These are phyloP conservation scores for Hymenoscyphus fructigenus DNA, from an alignment of 2,329 filamentous ascomycete genomes.

Conservation along the genomic window DNA sequence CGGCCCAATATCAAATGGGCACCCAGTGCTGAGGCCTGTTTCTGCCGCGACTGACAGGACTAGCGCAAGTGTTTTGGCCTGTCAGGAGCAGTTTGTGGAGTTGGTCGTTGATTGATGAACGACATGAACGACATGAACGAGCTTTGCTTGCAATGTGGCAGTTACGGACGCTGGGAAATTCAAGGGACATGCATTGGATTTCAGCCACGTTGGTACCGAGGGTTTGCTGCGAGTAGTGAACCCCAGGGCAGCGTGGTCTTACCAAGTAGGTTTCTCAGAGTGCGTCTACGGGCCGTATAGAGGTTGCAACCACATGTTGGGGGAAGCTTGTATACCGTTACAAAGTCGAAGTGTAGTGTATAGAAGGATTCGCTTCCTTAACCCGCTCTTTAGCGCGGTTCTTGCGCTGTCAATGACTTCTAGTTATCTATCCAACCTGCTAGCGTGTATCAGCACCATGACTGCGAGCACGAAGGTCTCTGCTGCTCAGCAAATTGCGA, in stretches of 20 bases:
- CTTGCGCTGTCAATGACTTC: neutral
- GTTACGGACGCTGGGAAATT: neutral
- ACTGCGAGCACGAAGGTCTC: neutral
- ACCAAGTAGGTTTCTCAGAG: too few species aligned
- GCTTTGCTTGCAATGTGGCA: neutral
- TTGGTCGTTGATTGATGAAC: neutral
- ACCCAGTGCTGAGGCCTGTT: neutral
- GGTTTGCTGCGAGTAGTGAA: neutral
- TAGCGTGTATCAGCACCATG: neutral
- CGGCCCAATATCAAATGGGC: constrained; percentile 15
- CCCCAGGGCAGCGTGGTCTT: neutral
- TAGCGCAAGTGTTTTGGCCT: neutral
- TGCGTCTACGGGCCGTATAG: neutral
- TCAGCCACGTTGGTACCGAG: constrained; percentile 21
- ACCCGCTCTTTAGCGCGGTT: neutral
- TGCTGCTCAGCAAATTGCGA: neutral
- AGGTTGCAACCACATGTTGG: neutral
- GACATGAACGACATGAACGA: neutral
- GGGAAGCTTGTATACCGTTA: neutral
- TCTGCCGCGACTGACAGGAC: neutral
- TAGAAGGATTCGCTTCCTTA: too few species aligned
- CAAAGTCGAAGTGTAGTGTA: neutral
- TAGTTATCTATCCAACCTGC: neutral
- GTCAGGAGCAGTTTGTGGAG: neutral
- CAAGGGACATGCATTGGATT: constrained; percentile 20